These are phyloP conservation scores for Elaeagnus macrophylla DNA, from an alignment of 306 rosid genomes.

Conservation along the genomic window DNA sequence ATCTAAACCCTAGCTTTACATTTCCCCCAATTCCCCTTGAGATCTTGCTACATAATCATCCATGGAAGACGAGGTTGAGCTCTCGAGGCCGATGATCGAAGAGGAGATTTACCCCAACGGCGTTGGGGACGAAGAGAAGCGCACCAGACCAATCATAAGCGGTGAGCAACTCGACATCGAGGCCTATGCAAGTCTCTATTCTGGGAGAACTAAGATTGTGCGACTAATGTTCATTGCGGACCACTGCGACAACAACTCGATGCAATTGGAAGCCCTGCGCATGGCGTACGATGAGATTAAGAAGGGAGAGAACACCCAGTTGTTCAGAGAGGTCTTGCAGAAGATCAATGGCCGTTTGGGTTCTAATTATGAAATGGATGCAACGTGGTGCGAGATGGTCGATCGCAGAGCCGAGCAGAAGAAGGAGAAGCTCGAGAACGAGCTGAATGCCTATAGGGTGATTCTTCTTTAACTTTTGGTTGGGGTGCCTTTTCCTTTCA, in stretches of 20 bases:
- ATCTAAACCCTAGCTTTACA: slow-evolving; percentile 14
- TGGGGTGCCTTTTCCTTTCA: neutral
- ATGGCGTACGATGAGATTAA: slow-evolving; percentile 96
- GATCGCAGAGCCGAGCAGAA: slow-evolving; percentile 82
- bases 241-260: slow-evolving; percentile 43
- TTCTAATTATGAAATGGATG: slow-evolving; percentile 44
- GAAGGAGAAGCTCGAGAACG: slow-evolving; percentile 93
- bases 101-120: slow-evolving; percentile 87
- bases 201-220: slow-evolving; percentile 78
- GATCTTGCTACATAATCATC: neutral
- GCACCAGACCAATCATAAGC: slow-evolving; percentile 57
- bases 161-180: slow-evolving; percentile 95
- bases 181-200: slow-evolving; percentile 76
- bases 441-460: slow-evolving; percentile 92
- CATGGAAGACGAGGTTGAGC: slow-evolving; percentile 81
- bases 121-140: slow-evolving; percentile 37
- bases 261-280: slow-evolving; percentile 85
- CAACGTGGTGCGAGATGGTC: slow-evolving; percentile 59
- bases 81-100: slow-evolving; percentile 60
- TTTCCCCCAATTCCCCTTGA: neutral
- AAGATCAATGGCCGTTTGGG: slow-evolving; percentile 74
- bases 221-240: slow-evolving; percentile 76
- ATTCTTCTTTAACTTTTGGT: neutral
- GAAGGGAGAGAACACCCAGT: slow-evolving; percentile 90
- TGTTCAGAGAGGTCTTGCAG: slow-evolving; percentile 66